Evolutionary conservation across 208 protist genomes (phyloP), one percentile per base, ranked within the genome.

Genomic region (Leptomonas pyrrhocoris): DNA sequence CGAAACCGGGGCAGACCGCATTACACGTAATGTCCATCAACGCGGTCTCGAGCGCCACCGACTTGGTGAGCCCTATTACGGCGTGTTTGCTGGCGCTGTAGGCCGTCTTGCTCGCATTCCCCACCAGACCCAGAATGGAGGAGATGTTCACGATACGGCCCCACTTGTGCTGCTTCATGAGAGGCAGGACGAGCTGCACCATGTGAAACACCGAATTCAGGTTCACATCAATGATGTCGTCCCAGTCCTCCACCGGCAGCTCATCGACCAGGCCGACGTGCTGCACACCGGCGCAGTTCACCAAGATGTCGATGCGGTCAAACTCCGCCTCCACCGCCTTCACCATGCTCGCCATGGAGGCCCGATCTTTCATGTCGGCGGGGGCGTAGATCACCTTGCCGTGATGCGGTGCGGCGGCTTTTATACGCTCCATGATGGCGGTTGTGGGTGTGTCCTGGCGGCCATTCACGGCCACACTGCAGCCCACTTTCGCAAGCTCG

Each of bases 41-140:
- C 1, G 79, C 81, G 42, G 45, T 64, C 56, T 86, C 85, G 2
- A 88, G 70, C 42, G 85, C 82, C 7, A 90, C 73, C 48, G 59
- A 65, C 73, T 85, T 85, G 30, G 85, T 90, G 43, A 86, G 45
- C 12, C 85, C 85, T 43, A 86, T 42, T 13, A 90, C 59, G 28
- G 73, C 85, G 69, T 90, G 81, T 61, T 90, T 90, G 27, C 81
- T 65, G 4, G 85, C 74, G 40, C 61, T 66, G 74, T 88, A 90
- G 5, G 81, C 81, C 0, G 73, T 79, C 61, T 88, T 87, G 63
- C 81, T 53, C 0, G 71, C 31, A n/a, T 75, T 79, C 21, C 59
- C 74, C 21, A 86, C 76, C 18, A 85, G 48, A 15, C 77, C 80
- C 30, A 86, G 74, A 19, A 82, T 74, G 15, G 80, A 88, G 48